Conservation (phyloP, 371 early-diverging fungal species). For the Mucor indicus region DNA sequence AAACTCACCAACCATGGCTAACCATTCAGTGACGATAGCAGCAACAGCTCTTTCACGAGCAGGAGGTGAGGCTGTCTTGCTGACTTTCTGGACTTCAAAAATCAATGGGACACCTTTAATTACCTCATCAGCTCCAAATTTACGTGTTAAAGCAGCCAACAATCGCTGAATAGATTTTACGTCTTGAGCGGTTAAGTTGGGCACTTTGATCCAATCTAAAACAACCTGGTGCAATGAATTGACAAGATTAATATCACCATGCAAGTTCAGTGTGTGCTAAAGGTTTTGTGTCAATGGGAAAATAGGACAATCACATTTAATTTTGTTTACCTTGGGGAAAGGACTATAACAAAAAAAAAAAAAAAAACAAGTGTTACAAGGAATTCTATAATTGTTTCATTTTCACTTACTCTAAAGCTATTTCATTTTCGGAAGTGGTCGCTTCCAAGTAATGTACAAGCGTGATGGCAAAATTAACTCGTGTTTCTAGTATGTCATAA, state of each 20-base stretch:
- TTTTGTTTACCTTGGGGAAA: constrained; percentile 18
- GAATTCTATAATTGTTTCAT: background rate
- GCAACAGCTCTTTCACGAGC: constrained; percentile 58
- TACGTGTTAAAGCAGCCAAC: constrained; percentile 48
- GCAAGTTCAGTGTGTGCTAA: constrained; percentile 28
- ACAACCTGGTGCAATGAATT: constrained; percentile 53
- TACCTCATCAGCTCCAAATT: constrained; percentile 60
- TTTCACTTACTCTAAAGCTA: constrained; percentile 26
- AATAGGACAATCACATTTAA: background rate
- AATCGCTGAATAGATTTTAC: constrained; percentile 52
- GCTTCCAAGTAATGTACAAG: constrained; percentile 34
- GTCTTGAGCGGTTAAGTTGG: constrained; percentile 56
- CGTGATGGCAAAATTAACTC: constrained; percentile 31
- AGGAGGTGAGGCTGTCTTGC: constrained; percentile 22
- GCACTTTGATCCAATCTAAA: constrained; percentile 52
- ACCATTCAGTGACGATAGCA: constrained; percentile 54
- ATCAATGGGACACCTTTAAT: constrained; percentile 62
- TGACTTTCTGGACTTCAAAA: constrained; percentile 52
- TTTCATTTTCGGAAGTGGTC: constrained; percentile 28
- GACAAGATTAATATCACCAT: constrained; percentile 49
- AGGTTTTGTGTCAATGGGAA: background rate
- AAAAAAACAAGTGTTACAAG: background rate
- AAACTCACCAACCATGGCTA: constrained; percentile 38
- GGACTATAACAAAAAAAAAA: constrained; percentile 19
- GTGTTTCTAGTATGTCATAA: constrained; percentile 21